These are phyloP conservation scores for Filosporella fistucella DNA, from an alignment of 495 filamentous ascomycete genomes.

Conservation along the genomic window DNA sequence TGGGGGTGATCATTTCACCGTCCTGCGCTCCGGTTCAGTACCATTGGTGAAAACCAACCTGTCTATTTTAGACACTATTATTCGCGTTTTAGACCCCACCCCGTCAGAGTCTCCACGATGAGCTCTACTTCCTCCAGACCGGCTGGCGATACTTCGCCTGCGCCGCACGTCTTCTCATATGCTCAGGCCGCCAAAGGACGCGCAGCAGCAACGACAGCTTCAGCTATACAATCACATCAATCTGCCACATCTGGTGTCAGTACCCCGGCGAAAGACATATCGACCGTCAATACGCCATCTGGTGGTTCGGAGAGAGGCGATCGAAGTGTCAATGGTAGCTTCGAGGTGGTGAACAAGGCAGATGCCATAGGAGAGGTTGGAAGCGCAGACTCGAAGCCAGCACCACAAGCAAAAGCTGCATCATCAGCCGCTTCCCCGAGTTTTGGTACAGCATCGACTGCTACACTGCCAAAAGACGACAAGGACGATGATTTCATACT, in stretches of 20 bases:
- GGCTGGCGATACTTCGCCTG: constrained; percentile 10
- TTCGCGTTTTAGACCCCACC: background rate
- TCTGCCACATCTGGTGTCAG: constrained; percentile 32
- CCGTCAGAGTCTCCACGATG: constrained; percentile 11
- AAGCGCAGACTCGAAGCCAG: constrained; percentile 19
- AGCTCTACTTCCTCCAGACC: constrained; percentile 19
- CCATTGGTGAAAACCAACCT: constrained; percentile 2
- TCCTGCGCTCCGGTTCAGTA: constrained; percentile 6
- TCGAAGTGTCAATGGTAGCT: constrained; percentile 19
- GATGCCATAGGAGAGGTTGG: constrained; percentile 17
- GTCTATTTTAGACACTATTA: constrained; percentile 5
- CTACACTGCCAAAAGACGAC: constrained; percentile 65
- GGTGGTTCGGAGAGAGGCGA: constrained; percentile 20
- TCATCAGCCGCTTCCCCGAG: constrained; percentile 67
- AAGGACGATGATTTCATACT: constrained; percentile 48
- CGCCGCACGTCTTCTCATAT: constrained; percentile 68
- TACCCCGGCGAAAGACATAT: constrained; percentile 22
- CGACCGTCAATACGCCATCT: constrained; percentile 16
- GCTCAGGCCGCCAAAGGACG: constrained; percentile 89
- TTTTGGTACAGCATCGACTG: constrained; percentile 59
- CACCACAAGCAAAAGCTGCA: constrained; percentile 9
- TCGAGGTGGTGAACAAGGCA: constrained; percentile 9
- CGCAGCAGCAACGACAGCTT: constrained; percentile 30
- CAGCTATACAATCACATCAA: constrained; percentile 19
- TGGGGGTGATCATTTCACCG: constrained; percentile 19